Evolutionary conservation across 176 grass and related monocot genomes (phyloP).

Genomic region (Oryza rufipogon): DNA sequence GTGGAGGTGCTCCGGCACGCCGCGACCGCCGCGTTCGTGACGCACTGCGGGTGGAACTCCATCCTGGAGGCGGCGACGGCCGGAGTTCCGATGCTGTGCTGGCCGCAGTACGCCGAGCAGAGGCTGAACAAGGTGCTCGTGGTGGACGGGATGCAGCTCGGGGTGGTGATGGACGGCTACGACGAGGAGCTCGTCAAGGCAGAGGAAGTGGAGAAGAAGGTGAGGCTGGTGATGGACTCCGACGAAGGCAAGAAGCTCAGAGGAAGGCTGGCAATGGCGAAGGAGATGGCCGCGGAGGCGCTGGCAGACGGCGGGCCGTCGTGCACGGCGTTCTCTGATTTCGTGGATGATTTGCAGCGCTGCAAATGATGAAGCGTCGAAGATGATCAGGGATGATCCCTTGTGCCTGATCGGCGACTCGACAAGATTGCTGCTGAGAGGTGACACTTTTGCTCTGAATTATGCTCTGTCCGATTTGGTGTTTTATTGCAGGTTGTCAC

Average conservation of each 20-base stretch:
- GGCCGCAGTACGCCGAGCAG: conserved; percentile 53
- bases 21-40: conserved; percentile 46
- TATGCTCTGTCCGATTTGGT: neutral
- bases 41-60: conserved; percentile 64
- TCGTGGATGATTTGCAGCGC: conserved; percentile 43
- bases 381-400: neutral
- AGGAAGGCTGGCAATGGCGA: conserved; percentile 20
- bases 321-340: conserved; percentile 13
- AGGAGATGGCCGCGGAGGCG: conserved; percentile 40
- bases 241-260: conserved; percentile 48
- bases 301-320: conserved; percentile 42
- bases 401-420: neutral
- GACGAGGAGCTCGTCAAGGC: conserved; percentile 55
- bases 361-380: neutral
- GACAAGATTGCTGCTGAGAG: neutral
- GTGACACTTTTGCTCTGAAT: neutral
- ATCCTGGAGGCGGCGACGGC: conserved; percentile 28
- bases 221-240: conserved; percentile 63
- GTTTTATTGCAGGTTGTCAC: neutral
- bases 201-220: conserved; percentile 57
- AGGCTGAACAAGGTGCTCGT: conserved; percentile 63
- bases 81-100: conserved; percentile 48
- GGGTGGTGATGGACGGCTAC: conserved; percentile 57
- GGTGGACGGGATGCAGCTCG: conserved; percentile 42
- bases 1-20: conserved; percentile 64